These are phyloP conservation scores for Nemania sp. DNA, from an alignment of 2,329 filamentous ascomycete genomes.

Conservation along the genomic window DNA sequence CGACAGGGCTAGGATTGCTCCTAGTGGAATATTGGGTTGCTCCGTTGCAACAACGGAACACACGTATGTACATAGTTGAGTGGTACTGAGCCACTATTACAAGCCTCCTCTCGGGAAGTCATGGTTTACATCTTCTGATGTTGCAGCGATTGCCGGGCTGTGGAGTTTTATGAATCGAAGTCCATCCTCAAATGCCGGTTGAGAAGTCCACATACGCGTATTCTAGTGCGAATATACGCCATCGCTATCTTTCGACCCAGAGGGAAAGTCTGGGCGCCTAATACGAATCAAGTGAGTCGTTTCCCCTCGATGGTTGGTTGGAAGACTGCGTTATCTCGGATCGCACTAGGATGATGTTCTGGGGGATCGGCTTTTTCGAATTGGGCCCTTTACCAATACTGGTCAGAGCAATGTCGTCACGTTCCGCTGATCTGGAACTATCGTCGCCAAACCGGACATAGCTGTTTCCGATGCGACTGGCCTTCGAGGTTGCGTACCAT, in stretches of 20 bases:
- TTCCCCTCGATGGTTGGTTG: constrained; percentile 2
- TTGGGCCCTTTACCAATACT: constrained; percentile 27
- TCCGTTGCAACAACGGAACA: constrained; percentile 1
- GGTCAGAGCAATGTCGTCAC: constrained; percentile 32
- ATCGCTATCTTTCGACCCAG: too few relatives aligned
- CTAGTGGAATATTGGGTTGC: constrained; percentile 6
- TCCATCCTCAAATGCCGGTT: not conserved
- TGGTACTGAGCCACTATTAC: constrained; percentile 12
- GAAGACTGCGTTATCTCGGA: constrained; percentile 31
- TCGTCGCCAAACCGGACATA: constrained; percentile 32
- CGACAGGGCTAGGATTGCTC: constrained; percentile 19
- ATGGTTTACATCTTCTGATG: not conserved
- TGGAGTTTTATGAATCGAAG: not conserved
- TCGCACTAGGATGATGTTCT: constrained; percentile 30
- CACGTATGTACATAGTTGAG: constrained; percentile 15
- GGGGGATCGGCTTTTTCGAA: constrained; percentile 24
- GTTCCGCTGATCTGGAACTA: constrained; percentile 22
- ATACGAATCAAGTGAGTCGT: constrained; percentile 16
- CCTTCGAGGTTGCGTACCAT: constrained; percentile 28
- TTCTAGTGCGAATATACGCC: too few relatives aligned
- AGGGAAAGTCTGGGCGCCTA: not conserved
- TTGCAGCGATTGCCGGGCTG: not conserved
- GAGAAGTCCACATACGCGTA: not conserved
- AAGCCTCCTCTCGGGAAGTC: not conserved
- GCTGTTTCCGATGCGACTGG: constrained; percentile 27